A percentile compares a stretch with the other conserved stretches of the same genome.
Conservation (phyloP, 345 rosid genomes). For the Bruguiera parviflora region DNA sequence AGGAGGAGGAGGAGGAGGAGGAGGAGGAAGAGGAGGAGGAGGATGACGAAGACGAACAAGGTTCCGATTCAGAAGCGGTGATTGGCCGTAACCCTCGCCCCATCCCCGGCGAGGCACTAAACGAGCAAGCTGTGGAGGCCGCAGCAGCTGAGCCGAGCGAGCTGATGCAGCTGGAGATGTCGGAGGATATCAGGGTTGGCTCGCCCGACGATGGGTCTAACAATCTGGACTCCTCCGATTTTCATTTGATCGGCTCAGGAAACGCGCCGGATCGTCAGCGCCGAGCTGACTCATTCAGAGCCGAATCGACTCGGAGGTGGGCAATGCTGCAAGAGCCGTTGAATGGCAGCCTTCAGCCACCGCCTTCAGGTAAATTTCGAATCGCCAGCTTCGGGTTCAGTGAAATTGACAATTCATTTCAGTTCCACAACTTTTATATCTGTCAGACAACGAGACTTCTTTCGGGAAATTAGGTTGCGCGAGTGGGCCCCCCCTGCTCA, state of each 20-base stretch:
- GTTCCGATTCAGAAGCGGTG: conserved; percentile 20
- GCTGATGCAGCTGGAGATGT: conserved; percentile 71
- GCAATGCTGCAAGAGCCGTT: conserved; percentile 33
- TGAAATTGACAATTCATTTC: neutral
- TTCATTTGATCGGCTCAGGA: conserved; percentile 30
- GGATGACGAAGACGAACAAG: conserved; percentile 34
- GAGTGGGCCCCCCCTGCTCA: too few relatives aligned
- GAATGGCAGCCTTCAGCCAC: conserved; percentile 24
- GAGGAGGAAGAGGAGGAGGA: conserved; percentile 35
- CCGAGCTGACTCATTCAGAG: conserved; percentile 36
- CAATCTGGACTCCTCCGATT: conserved; percentile 61
- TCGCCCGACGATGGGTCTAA: conserved; percentile 79
- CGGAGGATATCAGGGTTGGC: conserved; percentile 73
- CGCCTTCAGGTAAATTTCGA: conserved; percentile 34
- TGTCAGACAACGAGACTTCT: too few relatives aligned
- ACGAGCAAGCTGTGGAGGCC: conserved; percentile 14
- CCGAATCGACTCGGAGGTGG: conserved; percentile 55
- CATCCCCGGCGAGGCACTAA: conserved; percentile 11
- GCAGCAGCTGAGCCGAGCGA: conserved; percentile 52
- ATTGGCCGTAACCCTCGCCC: conserved; percentile 28
- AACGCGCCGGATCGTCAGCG: conserved; percentile 29
- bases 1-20: conserved; percentile 32
- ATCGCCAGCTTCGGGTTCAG: neutral
- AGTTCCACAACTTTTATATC: too few relatives aligned
- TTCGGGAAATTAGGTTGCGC: too few relatives aligned